These are phyloP conservation scores for Penicillium crystallinum DNA, from an alignment of 495 filamentous ascomycete genomes.

Conservation along the genomic window DNA sequence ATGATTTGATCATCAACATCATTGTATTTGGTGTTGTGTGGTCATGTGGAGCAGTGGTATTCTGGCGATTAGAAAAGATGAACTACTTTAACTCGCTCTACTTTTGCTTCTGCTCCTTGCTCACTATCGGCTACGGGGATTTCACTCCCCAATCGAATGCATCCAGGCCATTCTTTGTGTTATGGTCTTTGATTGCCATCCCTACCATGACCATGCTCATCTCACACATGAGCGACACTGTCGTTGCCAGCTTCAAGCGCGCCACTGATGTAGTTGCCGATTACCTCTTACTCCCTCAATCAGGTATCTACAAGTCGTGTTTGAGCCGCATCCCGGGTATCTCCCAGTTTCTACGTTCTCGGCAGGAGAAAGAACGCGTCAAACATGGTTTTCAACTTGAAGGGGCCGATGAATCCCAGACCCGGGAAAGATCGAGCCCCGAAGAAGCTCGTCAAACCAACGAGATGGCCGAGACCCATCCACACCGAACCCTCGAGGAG, in stretches of 20 bases:
- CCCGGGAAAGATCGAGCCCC: not conserved
- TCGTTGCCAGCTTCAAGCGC: constrained; percentile 52
- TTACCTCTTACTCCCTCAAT: constrained; percentile 53
- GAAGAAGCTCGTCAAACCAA: not conserved
- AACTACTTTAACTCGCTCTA: constrained; percentile 76
- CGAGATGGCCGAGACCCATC: constrained; percentile 2
- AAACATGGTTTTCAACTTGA: constrained; percentile 43
- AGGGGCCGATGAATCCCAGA: constrained; percentile 12
- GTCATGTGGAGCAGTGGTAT: constrained; percentile 78
- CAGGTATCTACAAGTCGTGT: constrained; percentile 41
- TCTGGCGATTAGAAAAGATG: constrained; percentile 51
- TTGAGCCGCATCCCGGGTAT: constrained; percentile 41
- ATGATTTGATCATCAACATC: constrained; percentile 62
- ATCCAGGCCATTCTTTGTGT: constrained; percentile 79
- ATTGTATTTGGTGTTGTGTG: constrained; percentile 63
- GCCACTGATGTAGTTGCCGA: constrained; percentile 51
- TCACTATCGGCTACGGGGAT: constrained; percentile 92
- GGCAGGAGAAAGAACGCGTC: constrained; percentile 38
- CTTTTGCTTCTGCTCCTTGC: constrained; percentile 73
- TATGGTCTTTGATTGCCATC: constrained; percentile 68
- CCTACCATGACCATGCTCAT: constrained; percentile 66
- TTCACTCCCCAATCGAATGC: constrained; percentile 66
- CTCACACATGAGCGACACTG: constrained; percentile 57
- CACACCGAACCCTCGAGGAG: constrained; percentile 39
- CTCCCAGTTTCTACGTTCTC: constrained; percentile 30